A percentile compares a stretch with the other conserved stretches of the same genome.
Conservation (phyloP, 495 filamentous ascomycete genomes). For the Penicillium samsonianum region DNA sequence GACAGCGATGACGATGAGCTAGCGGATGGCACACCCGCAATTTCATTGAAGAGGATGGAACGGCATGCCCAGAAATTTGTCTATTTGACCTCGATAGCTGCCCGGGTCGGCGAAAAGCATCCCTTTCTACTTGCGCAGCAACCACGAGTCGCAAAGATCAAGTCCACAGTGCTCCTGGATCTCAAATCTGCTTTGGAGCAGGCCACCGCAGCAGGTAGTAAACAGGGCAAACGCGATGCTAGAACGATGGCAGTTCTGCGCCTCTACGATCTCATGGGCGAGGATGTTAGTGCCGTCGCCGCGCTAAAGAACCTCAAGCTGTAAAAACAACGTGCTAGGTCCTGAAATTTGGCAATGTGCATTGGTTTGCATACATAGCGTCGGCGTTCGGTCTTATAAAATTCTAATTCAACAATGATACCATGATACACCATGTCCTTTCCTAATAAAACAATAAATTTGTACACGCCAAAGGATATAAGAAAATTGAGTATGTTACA, state of each 20-base stretch:
- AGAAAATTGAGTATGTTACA: constrained; percentile 46
- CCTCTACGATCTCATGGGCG: constrained; percentile 77
- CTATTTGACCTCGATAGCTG: constrained; percentile 51
- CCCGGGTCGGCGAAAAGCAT: constrained; percentile 58
- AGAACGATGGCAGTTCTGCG: constrained; percentile 69
- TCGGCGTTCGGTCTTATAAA: constrained; percentile 36
- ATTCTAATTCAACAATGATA: constrained; percentile 47
- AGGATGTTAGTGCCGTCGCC: constrained; percentile 63
- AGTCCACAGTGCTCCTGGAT: constrained; percentile 82
- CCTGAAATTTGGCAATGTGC: constrained; percentile 4
- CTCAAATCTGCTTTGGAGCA: constrained; percentile 77
- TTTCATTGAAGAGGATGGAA: constrained; percentile 54
- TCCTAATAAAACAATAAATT: constrained; percentile 49
- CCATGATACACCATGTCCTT: constrained; percentile 51
- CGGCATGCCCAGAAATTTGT: constrained; percentile 60
- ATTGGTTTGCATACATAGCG: constrained; percentile 43
- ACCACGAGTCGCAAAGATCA: constrained; percentile 57
- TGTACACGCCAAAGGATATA: constrained; percentile 41
- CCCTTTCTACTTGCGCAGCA: constrained; percentile 65
- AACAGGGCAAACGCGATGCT: constrained; percentile 52
- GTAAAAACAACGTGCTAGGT: constrained; percentile 23
- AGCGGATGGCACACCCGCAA: constrained; percentile 43
- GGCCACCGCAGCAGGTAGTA: constrained; percentile 54
- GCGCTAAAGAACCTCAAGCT: constrained; percentile 66
- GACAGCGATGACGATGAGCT: constrained; percentile 55